Base-by-base conservation (phyloP, 176 grass and related monocot genomes). In the Luzula sylvatica region DNA sequence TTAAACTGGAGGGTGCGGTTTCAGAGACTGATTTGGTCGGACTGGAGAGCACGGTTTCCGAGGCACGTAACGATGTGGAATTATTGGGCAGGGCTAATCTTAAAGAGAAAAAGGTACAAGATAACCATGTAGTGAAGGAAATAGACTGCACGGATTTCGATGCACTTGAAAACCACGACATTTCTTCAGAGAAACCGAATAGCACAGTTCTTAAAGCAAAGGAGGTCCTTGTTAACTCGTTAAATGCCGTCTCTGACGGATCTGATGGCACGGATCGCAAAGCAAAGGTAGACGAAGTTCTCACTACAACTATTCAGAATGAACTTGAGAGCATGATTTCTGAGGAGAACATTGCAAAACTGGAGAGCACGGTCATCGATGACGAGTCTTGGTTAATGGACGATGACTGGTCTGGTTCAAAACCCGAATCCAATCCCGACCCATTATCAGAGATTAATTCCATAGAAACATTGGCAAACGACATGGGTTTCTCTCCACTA, bases 331-430 rank as follows among this genome's bases (percentile, higher is more conserved):
- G 9, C 30, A 35, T 9, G 30, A 30, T 64, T 64, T 42, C 26
- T 24, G 47, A 11, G 5, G 15, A 14, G 60, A 64, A 45, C 47
- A 26, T 2, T 29, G 30, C 3, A 35, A 42, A 21, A 64, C 17
- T 47, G 7, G 43, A 64, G 42, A 64, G 25, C 60, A 22, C 60
- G 44, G 26, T 64, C 15, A 28, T 50, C 42, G 59, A 30, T 11
- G 29, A 25, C 20, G 20, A 9, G 26, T 21, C 25, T 2, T 64
- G 16, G 16, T 47, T 15, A 2, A 6, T 64, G 15, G 43, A 49
- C 3, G 4, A 47, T 64, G 15, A 5, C 1, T 3, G 8, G 14
- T 32, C 60, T 19, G 16, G 40, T 63, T 46, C 43, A 50, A 64
- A 64, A 64, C 25, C 60, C 20, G 24, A 22, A 19, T 64, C 60